A percentile compares a stretch with the other conserved stretches of the same genome.
Conservation (phyloP, 108 stramenopile genomes). For the Discostella pseudostelligera region DNA sequence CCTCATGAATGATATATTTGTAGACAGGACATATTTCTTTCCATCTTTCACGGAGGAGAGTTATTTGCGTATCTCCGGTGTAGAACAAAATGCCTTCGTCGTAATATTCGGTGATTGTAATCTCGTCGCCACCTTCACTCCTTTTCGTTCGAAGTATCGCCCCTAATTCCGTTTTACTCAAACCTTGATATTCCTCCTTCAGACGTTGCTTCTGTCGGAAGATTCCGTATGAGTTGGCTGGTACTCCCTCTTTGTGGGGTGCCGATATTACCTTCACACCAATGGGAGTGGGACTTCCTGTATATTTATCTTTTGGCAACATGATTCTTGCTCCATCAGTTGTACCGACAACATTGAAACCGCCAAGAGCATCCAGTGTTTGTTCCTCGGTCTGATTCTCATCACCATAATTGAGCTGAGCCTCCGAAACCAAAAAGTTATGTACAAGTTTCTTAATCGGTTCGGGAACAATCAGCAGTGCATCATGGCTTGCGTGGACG, state of each 20-base stretch:
- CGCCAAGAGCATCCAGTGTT: slow-evolving; percentile 47
- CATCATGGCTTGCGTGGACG: slow-evolving; percentile 32
- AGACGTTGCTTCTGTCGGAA: slow-evolving; percentile 48
- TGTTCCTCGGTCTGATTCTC: slow-evolving; percentile 49
- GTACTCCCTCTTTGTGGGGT: slow-evolving; percentile 55
- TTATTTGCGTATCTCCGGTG: slow-evolving; percentile 59
- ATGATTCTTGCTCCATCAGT: slow-evolving; percentile 48
- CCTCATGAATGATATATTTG: slow-evolving; percentile 56
- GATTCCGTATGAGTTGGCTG: slow-evolving; percentile 54
- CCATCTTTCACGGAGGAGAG: slow-evolving; percentile 48
- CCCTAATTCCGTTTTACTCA: slow-evolving; percentile 49
- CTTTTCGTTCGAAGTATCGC: slow-evolving; percentile 33
- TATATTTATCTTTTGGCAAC: slow-evolving; percentile 41
- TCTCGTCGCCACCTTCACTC: slow-evolving; percentile 5
- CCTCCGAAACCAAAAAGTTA: slow-evolving; percentile 51
- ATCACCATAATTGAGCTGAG: slow-evolving; percentile 58
- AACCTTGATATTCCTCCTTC: slow-evolving; percentile 40
- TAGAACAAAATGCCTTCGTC: slow-evolving; percentile 56
- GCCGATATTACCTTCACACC: slow-evolving; percentile 52
- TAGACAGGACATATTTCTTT: slow-evolving; percentile 50
- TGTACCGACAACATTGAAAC: slow-evolving; percentile 38
- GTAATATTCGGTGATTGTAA: slow-evolving; percentile 51
- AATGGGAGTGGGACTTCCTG: slow-evolving; percentile 51
- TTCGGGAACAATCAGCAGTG: slow-evolving; percentile 36
- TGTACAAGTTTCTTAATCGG: slow-evolving; percentile 37